Evolutionary conservation across 169 alveolate species (phyloP).

Genomic region (Plasmodium sp.): DNA sequence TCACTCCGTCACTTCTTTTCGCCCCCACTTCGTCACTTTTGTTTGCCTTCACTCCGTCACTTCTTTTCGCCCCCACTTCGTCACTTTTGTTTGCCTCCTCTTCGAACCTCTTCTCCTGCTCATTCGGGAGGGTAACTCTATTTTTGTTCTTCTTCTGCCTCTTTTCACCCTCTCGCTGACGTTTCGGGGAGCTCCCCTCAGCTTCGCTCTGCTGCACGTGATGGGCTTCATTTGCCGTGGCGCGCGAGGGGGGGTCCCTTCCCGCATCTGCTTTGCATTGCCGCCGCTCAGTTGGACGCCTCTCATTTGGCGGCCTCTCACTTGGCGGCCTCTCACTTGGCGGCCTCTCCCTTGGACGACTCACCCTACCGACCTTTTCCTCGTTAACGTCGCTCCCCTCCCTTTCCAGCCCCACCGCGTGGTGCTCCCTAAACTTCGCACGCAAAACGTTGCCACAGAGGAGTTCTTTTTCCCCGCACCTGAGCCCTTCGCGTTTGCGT

Average conservation of each 20-base stretch:
- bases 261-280: background rate
- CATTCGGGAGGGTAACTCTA: background rate
- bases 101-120: background rate
- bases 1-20: too few species aligned
- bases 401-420: constrained; percentile 1
- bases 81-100: background rate
- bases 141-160: background rate
- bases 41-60: background rate
- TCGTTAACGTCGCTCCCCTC: background rate
- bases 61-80: too few species aligned
- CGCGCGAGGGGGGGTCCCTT: background rate
- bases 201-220: background rate
- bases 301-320: background rate
- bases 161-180: background rate
- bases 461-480: background rate
- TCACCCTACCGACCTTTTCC: background rate
- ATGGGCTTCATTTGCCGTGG: background rate
- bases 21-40: too few species aligned
- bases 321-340: background rate
- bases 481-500: background rate
- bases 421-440: constrained; percentile 1
- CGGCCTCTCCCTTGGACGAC: background rate
- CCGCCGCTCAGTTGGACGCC: background rate
- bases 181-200: background rate
- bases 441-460: background rate